phyloP scores from a whole-genome alignment of 805 yeast genomes.

The Hanseniaspora lachancei region DNA sequence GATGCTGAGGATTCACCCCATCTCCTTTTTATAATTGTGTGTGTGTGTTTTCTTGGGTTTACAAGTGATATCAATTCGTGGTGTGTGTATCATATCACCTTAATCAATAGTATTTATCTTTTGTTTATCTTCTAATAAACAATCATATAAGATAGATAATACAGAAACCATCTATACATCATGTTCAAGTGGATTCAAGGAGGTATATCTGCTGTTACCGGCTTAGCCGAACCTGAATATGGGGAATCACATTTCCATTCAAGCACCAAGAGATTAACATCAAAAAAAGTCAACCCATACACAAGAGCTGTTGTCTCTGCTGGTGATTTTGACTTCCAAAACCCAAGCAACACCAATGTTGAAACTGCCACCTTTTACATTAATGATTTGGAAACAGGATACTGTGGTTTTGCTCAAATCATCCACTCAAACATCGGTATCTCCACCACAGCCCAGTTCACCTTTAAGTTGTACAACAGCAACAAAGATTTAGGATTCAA shows the following conservation, averaged over 20 bases:
- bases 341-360: conserved; percentile 73
- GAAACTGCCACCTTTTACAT: conserved; percentile 93
- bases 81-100: too few species aligned
- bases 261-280: conserved; percentile 46
- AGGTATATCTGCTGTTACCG: conserved; percentile 84
- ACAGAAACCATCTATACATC: background rate
- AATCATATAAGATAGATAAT: too few species aligned
- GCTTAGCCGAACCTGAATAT: conserved; percentile 93
- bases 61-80: too few species aligned
- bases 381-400: conserved; percentile 45
- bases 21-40: too few species aligned
- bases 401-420: conserved; percentile 81
- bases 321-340: conserved; percentile 64
- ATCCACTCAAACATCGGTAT: conserved; percentile 87
- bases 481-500: conserved; percentile 25
- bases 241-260: conserved; percentile 87
- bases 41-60: too few species aligned
- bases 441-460: conserved; percentile 84
- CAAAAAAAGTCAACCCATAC: conserved; percentile 30
- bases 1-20: too few species aligned
- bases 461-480: conserved; percentile 61
- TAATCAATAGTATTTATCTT: too few species aligned
- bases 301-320: conserved; percentile 45
- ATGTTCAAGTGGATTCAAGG: conserved; percentile 80
- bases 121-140: background rate